Evolutionary conservation across 139 green algal genomes (phyloP).

Genomic region (Pseudopediastrum boryanum): DNA sequence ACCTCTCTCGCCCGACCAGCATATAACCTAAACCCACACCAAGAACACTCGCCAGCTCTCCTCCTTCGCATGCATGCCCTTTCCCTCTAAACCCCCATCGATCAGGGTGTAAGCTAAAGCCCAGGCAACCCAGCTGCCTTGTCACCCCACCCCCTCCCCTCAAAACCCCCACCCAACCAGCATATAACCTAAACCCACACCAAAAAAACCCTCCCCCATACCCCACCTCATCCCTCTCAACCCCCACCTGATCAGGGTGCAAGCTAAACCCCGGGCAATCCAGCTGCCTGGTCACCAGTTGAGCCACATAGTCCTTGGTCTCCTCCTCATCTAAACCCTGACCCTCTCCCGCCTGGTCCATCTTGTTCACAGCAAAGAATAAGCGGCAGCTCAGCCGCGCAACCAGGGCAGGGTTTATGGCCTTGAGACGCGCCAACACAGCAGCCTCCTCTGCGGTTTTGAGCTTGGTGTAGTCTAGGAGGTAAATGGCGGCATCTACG

Average conservation of each 20-base stretch:
- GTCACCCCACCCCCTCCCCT: too few relatives aligned
- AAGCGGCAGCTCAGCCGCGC: conserved; percentile 55
- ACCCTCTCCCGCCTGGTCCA: conserved; percentile 20
- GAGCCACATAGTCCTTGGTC: conserved; percentile 59
- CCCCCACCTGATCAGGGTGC: conserved; percentile 61
- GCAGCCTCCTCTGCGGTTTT: conserved; percentile 76
- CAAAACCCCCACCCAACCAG: too few relatives aligned
- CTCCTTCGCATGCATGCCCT: too few relatives aligned
- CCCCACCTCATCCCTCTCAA: not conserved
- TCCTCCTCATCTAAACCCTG: conserved; percentile 64
- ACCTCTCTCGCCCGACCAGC: too few relatives aligned
- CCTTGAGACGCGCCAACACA: conserved; percentile 59
- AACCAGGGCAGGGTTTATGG: conserved; percentile 75
- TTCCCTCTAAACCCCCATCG: conserved; percentile 31
- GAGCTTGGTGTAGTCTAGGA: conserved; percentile 86
- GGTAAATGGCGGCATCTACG: conserved; percentile 72
- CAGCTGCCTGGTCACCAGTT: conserved; percentile 61
- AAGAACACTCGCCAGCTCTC: not conserved
- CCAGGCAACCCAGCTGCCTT: conserved; percentile 47
- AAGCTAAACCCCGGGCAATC: conserved; percentile 46
- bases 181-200: not conserved
- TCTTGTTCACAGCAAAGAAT: conserved; percentile 72
- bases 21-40: not conserved
- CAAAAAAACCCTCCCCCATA: not conserved
- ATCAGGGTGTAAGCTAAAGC: conserved; percentile 57